Evolutionary conservation across 768 basidiomycete genomes (phyloP), one percentile per base, ranked within the genome.

Genomic region (Solioccasus polychromus): DNA sequence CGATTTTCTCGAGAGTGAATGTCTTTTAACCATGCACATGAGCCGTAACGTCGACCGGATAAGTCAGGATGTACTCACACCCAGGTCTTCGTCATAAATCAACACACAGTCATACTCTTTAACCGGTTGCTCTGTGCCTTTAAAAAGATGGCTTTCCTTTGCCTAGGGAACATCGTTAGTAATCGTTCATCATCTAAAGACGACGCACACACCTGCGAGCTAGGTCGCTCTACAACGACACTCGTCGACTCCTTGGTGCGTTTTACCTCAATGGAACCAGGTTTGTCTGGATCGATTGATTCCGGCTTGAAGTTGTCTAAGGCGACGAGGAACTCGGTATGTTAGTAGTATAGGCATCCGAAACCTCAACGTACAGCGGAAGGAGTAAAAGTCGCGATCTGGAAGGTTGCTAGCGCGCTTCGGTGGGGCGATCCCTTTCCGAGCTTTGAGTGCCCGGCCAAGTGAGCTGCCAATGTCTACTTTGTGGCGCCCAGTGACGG

Each of bases 291-390:
- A 58, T 91, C 86, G 35, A 90, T 73, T 5, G 84, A 81, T 42
- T 77, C 73, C 3, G 90, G 86, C 60, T 80, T 86, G 67, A 88
- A 88, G 53, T 83, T 82, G 56, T 88, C 89, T 92, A 56, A 36
- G 42, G 34, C 3, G 9, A 34, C 28, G 35, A 39, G 32, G 30
- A n/a, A 18, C 43, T 44, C 20, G 15, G 37, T 35, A 39, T 23
- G 11, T 52, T 3, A 49, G 42, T 19, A 20, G 26, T 24, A 22
- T 14, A 5, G 35, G 34, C 3, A 41, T 37, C n/a, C 20, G 26
- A 29, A 48, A 34, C 41, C 17, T 31, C 44, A 20, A 74, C 83
- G 52, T 51, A 88, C 88, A 90, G 53, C 84, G 75, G 56, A 90
- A 78, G n/a, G 84, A 80, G 60, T 83, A 86, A 64, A 87, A 86